phyloP scores from a whole-genome alignment of 2,329 filamentous ascomycete species.

The Xylariaceae sp. region DNA sequence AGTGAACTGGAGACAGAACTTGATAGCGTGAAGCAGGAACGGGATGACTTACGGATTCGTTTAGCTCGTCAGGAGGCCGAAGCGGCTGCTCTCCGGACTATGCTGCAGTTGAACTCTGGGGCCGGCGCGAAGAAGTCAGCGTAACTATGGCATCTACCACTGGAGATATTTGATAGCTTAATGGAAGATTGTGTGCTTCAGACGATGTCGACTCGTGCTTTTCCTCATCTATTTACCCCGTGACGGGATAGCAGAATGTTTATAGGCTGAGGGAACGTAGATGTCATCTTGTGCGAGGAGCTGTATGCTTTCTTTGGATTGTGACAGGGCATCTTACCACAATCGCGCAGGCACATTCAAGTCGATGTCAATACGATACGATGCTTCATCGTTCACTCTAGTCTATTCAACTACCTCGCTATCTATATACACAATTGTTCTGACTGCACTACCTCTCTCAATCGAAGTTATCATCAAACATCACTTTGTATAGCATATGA shows the following conservation, averaged over 20 bases:
- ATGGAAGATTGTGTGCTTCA: constrained; percentile 27
- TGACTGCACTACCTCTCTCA: background rate
- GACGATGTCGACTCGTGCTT: constrained; percentile 38
- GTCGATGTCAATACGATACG: constrained; percentile 1
- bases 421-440: constrained; percentile 3
- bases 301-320: background rate
- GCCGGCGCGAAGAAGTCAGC: constrained; percentile 23
- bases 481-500: constrained; percentile 15
- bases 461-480: background rate
- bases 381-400: background rate
- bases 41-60: constrained; percentile 64
- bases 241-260: constrained; percentile 23
- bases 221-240: constrained; percentile 24
- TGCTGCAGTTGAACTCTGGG: constrained; percentile 43
- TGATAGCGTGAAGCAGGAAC: constrained; percentile 60
- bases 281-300: constrained; percentile 31
- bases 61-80: constrained; percentile 69
- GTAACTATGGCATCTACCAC: constrained; percentile 16
- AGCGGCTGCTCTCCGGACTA: constrained; percentile 59
- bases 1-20: constrained; percentile 62
- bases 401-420: constrained; percentile 2
- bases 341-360: background rate
- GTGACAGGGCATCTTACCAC: constrained; percentile 12
- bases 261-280: constrained; percentile 36
- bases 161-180: constrained; percentile 21